Percentiles rank a stretch among this genome's conserved stretches.
phyloP scores from a whole-genome alignment of 768 basidiomycete genomes.

The Boletus subparvulus region DNA sequence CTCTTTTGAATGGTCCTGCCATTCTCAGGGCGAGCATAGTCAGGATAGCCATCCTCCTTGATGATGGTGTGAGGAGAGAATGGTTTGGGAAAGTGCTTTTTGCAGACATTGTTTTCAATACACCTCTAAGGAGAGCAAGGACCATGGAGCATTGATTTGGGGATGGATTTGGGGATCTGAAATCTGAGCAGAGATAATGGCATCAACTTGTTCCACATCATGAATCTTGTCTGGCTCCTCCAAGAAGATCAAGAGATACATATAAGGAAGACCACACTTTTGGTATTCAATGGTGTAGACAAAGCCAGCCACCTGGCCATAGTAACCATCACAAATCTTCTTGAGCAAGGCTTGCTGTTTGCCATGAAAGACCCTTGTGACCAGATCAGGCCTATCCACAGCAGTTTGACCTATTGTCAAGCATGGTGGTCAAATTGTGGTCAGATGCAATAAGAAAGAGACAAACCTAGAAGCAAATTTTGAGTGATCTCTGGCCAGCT shows the following conservation, averaged over 20 bases:
- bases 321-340: too few species aligned
- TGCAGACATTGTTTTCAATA: constrained; percentile 20
- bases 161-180: neutral
- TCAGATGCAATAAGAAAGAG: neutral
- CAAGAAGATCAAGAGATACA: neutral
- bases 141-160: constrained; percentile 44
- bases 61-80: constrained; percentile 37
- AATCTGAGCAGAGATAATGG: neutral
- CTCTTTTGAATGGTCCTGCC: too few species aligned
- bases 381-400: too few species aligned
- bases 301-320: constrained; percentile 42
- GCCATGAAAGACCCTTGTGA: too few species aligned
- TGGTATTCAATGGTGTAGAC: constrained; percentile 49
- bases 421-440: neutral
- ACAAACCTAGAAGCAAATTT: constrained; percentile 36
- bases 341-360: too few species aligned
- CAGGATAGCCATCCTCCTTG: constrained; percentile 41
- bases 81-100: constrained; percentile 43
- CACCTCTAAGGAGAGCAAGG: constrained; percentile 37
- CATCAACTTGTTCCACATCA: neutral
- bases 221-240: neutral
- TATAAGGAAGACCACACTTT: neutral
- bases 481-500: constrained; percentile 45
- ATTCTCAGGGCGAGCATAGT: too few species aligned
- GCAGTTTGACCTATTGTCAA: constrained; percentile 9